phyloP scores from a whole-genome alignment of 1,284 basidiomycete species.

The Vanrija sp. region DNA sequence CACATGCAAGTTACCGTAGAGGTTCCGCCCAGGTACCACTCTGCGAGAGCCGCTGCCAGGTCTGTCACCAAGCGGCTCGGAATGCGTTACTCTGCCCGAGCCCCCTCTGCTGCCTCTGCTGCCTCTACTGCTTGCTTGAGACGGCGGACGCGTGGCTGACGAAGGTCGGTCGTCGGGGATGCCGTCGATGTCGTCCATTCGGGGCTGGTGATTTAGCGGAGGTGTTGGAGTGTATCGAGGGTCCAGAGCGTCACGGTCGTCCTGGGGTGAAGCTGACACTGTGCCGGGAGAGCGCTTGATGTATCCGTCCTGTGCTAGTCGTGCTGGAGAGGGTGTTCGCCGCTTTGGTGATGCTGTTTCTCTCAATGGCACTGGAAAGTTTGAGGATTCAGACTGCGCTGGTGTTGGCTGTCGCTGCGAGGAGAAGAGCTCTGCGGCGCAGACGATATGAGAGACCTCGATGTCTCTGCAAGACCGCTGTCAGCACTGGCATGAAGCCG shows the following conservation, averaged over 20 bases:
- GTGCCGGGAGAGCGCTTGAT: too few relatives aligned
- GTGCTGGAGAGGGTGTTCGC: not conserved
- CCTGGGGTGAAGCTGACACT: too few relatives aligned
- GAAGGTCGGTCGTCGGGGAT: too few relatives aligned
- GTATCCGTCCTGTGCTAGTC: too few relatives aligned
- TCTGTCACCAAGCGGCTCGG: not conserved
- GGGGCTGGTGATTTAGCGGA: too few relatives aligned
- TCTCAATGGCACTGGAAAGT: not conserved
- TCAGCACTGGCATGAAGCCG: too few relatives aligned
- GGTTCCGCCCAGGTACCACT: conserved; percentile 20
- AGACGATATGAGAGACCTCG: conserved; percentile 26
- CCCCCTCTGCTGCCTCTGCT: not conserved
- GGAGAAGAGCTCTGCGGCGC: conserved; percentile 20
- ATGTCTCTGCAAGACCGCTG: conserved; percentile 15
- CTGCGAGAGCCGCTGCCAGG: not conserved
- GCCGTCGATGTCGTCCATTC: too few relatives aligned
- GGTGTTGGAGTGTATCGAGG: too few relatives aligned
- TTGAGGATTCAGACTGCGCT: not conserved
- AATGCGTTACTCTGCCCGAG: not conserved
- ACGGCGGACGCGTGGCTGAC: not conserved
- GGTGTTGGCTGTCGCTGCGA: conserved; percentile 1
- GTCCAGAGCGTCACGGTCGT: too few relatives aligned
- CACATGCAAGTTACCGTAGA: conserved; percentile 40
- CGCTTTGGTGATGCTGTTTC: not conserved
- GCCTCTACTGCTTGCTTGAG: conserved; percentile 1